Conservation (phyloP, 2,329 filamentous ascomycete species). For the Pleomassaria siparia region DNA sequence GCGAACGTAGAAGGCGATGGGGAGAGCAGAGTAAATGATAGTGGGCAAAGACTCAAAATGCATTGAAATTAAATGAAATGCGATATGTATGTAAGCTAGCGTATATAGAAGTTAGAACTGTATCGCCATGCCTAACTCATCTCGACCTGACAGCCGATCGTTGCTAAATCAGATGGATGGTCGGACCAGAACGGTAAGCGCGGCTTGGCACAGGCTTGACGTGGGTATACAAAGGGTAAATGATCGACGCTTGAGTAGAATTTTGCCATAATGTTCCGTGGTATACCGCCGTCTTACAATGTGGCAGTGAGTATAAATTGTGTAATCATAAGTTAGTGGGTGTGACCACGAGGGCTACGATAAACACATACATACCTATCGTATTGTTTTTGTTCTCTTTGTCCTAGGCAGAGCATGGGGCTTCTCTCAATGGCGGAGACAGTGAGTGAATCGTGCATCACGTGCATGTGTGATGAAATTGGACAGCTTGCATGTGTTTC, state of each 20-base stretch:
- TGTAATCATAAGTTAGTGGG: not conserved
- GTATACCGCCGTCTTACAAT: not conserved
- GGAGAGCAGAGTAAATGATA: not conserved
- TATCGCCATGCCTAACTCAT: not conserved
- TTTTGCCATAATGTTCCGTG: no score
- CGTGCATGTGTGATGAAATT: not conserved
- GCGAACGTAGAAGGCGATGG: not conserved
- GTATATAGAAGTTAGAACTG: no score
- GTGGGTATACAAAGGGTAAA: not conserved
- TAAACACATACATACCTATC: not conserved
- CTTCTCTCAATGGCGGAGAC: constrained; percentile 1
- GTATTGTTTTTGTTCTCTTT: not conserved
- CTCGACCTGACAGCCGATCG: not conserved
- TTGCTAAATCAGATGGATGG: not conserved
- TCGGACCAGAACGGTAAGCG: not conserved
- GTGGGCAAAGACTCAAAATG: not conserved
- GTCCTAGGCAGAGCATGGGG: no score
- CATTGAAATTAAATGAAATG: not conserved
- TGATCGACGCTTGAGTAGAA: no score
- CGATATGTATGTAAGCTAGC: not conserved
- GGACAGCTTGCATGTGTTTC: constrained; percentile 1
- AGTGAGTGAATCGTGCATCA: not conserved
- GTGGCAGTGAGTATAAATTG: not conserved
- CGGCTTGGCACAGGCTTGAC: not conserved
- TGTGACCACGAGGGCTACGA: not conserved